These are phyloP conservation scores for Aspergillus eucalypticola DNA, from an alignment of 2,329 filamentous ascomycete species.

Conservation along the genomic window DNA sequence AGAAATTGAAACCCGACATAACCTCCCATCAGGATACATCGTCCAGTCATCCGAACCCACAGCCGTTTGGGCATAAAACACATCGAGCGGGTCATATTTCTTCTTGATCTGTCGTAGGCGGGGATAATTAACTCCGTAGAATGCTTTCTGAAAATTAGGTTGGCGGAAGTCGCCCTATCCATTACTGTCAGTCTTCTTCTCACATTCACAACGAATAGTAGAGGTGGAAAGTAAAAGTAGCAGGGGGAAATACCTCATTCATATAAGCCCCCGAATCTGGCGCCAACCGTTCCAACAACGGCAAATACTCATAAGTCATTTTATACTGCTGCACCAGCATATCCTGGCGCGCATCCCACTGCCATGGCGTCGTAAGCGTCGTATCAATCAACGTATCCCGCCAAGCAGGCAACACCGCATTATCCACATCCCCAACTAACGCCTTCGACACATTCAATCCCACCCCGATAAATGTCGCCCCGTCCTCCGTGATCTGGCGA, in stretches of 20 bases:
- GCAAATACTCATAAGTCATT: slow-evolving; percentile 44
- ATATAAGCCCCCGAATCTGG: slow-evolving; percentile 39
- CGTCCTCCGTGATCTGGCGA: slow-evolving; percentile 37
- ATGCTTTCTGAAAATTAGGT: slow-evolving; percentile 42
- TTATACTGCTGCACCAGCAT: slow-evolving; percentile 38
- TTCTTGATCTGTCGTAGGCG: slow-evolving; percentile 30
- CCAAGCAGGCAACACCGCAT: slow-evolving; percentile 47
- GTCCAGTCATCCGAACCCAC: slow-evolving; percentile 28
- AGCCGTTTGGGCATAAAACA: slow-evolving; percentile 29
- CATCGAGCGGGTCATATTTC: slow-evolving; percentile 32
- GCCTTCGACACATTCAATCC: slow-evolving; percentile 41
- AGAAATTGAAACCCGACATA: slow-evolving; percentile 16
- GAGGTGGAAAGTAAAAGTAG: no score
- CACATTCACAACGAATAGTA: no score
- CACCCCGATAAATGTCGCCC: slow-evolving; percentile 39
- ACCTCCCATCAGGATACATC: slow-evolving; percentile 14
- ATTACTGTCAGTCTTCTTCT: no score
- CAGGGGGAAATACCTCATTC: slow-evolving; percentile 32
- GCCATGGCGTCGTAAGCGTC: slow-evolving; percentile 40
- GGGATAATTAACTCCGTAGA: slow-evolving; percentile 40
- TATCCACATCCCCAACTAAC: slow-evolving; percentile 43
- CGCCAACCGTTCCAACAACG: slow-evolving; percentile 37
- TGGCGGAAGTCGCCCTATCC: slow-evolving; percentile 34
- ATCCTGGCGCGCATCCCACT: slow-evolving; percentile 33
- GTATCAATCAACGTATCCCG: slow-evolving; percentile 45